Conservation (phyloP, 2,329 filamentous ascomycete genomes). For the Beauveria sp. region DNA sequence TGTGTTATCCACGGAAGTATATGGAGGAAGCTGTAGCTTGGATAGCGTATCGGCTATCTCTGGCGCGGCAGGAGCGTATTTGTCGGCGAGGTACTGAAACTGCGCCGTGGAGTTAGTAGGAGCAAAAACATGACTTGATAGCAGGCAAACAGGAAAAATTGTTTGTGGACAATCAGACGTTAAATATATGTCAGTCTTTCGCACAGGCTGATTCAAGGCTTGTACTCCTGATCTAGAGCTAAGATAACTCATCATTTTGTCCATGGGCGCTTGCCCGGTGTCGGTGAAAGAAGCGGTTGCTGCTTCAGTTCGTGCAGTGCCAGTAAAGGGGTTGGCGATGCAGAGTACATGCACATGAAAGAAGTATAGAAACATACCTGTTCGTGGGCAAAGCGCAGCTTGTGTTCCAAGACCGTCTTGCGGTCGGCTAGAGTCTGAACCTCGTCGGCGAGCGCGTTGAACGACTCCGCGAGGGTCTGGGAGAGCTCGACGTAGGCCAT, state of each 20-base stretch:
- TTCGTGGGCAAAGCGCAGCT: constrained; percentile 58
- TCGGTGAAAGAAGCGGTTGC: constrained; percentile 10
- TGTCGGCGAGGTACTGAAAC: constrained; percentile 60
- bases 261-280: constrained; percentile 8
- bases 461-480: constrained; percentile 55
- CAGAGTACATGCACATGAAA: neutral
- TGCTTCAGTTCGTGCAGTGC: neutral
- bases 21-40: constrained; percentile 58
- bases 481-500: constrained; percentile 36
- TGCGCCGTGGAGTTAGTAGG: constrained; percentile 21
- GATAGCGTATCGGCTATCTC: constrained; percentile 60
- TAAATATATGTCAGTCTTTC: constrained; percentile 51
- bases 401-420: constrained; percentile 59
- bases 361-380: constrained; percentile 42
- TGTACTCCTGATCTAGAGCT: constrained; percentile 81
- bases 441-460: constrained; percentile 57
- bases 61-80: constrained; percentile 57
- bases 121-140: neutral
- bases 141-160: constrained; percentile 11
- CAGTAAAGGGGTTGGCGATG: neutral
- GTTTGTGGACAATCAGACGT: constrained; percentile 23
- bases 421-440: constrained; percentile 56
- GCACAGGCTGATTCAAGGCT: constrained; percentile 35
- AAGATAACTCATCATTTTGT: constrained; percentile 42
- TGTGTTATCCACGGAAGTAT: constrained; percentile 39